Evolutionary conservation across 305 asterid genomes (phyloP).

Genomic region (Ilex paraguariensis): DNA sequence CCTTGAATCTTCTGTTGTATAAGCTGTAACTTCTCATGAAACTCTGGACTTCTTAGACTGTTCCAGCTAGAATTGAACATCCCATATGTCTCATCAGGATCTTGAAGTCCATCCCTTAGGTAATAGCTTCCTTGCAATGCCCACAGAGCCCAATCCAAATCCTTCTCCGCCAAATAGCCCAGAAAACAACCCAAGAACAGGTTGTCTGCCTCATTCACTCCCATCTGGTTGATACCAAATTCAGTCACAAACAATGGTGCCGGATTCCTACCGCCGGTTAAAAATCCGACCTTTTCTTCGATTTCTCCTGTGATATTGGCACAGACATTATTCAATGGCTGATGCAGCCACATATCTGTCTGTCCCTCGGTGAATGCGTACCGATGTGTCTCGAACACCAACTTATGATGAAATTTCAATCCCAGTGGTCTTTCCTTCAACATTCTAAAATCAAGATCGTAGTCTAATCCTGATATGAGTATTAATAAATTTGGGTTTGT

Average conservation of each 20-base stretch:
- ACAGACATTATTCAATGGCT: slow-evolving; percentile 29
- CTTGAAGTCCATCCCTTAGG: slow-evolving; percentile 27
- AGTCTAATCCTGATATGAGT: slow-evolving; percentile 49
- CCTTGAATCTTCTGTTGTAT: slow-evolving; percentile 39
- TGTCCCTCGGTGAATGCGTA: slow-evolving; percentile 37
- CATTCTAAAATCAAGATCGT: slow-evolving; percentile 34
- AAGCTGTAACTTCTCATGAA: slow-evolving; percentile 31
- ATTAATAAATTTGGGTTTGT: slow-evolving; percentile 41
- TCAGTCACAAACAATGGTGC: slow-evolving; percentile 61
- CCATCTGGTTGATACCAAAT: slow-evolving; percentile 46
- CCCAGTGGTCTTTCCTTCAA: slow-evolving; percentile 30
- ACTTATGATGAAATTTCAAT: slow-evolving; percentile 24
- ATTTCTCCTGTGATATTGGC: slow-evolving; percentile 18
- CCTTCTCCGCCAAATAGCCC: slow-evolving; percentile 36
- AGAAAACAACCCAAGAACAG: slow-evolving; percentile 37
- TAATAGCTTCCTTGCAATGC: slow-evolving; percentile 64
- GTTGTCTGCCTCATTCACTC: slow-evolving; percentile 24
- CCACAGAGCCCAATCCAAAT: slow-evolving; percentile 70
- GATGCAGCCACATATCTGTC: slow-evolving; percentile 15
- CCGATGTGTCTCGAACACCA: slow-evolving; percentile 58
- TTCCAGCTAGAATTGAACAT: slow-evolving; percentile 34
- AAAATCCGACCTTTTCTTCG: slow-evolving; percentile 28
- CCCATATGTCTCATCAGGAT: slow-evolving; percentile 44
- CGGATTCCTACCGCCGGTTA: slow-evolving; percentile 29
- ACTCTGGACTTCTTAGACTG: slow-evolving; percentile 29